Evolutionary conservation across 2,329 filamentous ascomycete species (phyloP), one percentile per base, ranked within the genome.

Genomic region (Pleomassaria siparia): DNA sequence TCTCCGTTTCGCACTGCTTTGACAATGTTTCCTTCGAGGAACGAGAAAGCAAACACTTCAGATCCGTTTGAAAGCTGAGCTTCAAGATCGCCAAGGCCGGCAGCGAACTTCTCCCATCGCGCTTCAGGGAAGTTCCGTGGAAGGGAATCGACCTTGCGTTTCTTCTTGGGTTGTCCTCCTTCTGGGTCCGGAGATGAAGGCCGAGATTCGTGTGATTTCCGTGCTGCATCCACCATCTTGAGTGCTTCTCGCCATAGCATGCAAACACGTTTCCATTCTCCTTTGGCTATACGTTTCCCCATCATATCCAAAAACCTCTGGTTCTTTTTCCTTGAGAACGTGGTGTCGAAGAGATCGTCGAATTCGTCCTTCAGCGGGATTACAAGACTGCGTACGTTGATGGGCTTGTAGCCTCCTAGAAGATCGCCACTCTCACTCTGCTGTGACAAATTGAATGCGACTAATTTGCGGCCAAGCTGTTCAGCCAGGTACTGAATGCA

Each of bases 351-450:
- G 0, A 99, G 78, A 20, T 92, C 85, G 56, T 95, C 90, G 56
- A 99, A 99, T 54, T 95, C 89, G 58, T 97, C 94, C 60, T 95
- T 90, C 63, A 99, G 75, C 0, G 94, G 92, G 29, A 96, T 82
- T 0, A 94, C 88, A 47, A 97, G 78, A 51, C 85, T 95, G 56
- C 92, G 85, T 33, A 94, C 83, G 65, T 92, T 96, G 49, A 99
- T 87, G 0, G 94, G 94, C 69, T 99, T 99, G 76, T 95, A 97
- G 0, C 94, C 94, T 60, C 94, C 95, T 0, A 99, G 78, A 11
- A 99, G 76, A 73, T 99, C 94, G n/a, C 91, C 89, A 32, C 88
- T 91, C 72, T 99, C 95, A 63, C 91, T 97, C 69, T 99, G 95
- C 67, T 99, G 95, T 0, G 94, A 99, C 66, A 99, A 72, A 65